Evolutionary conservation across 306 rosid species (phyloP).

Genomic region (Dalbergia oliveri): DNA sequence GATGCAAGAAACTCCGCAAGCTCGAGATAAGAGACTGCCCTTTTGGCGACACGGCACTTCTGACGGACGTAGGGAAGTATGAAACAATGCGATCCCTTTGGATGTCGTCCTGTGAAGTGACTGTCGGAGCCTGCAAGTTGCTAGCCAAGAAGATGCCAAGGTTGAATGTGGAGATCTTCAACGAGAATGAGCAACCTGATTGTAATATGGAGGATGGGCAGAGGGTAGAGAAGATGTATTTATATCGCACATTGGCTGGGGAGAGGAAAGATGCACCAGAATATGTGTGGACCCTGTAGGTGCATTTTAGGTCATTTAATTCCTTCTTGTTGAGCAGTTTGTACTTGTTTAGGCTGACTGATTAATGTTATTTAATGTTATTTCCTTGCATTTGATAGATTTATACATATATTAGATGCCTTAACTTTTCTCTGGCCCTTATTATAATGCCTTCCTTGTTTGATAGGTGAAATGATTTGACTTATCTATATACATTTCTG

Average conservation of each 20-base stretch:
- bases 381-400: conserved; percentile 41
- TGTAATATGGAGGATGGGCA: conserved; percentile 56
- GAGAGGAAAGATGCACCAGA: conserved; percentile 84
- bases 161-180: conserved; percentile 88
- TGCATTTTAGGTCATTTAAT: conserved; percentile 49
- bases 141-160: conserved; percentile 82
- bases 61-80: conserved; percentile 91
- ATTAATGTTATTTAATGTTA: conserved; percentile 58
- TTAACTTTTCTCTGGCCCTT: background rate
- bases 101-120: conserved; percentile 95
- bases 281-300: conserved; percentile 87
- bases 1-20: conserved; percentile 96
- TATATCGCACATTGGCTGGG: conserved; percentile 84
- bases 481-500: no score
- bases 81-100: conserved; percentile 99
- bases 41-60: conserved; percentile 83
- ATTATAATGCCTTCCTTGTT: background rate
- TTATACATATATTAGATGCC: conserved; percentile 36
- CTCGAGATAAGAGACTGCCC: conserved; percentile 94
- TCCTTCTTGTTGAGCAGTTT: conserved; percentile 51
- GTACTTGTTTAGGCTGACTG: conserved; percentile 65
- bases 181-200: conserved; percentile 65
- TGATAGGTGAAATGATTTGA: background rate
- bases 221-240: conserved; percentile 84
- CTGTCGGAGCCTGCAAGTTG: conserved; percentile 81